Base-by-base conservation (phyloP, 2,329 filamentous ascomycete species). In the Arthrocladium fulminans region DNA sequence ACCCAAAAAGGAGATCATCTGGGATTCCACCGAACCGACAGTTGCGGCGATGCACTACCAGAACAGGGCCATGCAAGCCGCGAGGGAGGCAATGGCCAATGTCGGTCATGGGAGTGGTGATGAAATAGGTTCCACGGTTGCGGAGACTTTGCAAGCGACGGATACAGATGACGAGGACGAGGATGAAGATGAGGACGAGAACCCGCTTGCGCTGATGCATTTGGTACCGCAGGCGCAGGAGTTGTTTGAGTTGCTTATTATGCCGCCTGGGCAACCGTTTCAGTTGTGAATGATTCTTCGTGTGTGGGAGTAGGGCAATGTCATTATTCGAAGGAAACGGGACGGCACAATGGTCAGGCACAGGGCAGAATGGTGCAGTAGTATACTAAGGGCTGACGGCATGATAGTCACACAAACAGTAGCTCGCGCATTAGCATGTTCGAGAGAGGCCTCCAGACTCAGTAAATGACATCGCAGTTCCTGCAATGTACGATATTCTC, bases 1-100 rank as follows among this genome's bases (percentile, higher is more conserved):
- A 40, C 56, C 56, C 13, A 54, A 10, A 34, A 39, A 17, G 15
- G 51, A 43, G 32, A 49, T 39, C 12, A 30, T 57, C 10, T 59
- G 56, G 56, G 48, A 56, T 39, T 54, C 51, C 5, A 20, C 7
- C 2, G n/a, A 41, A 12, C 37, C 37, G 24, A 19, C 45, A 13
- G 15, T 41, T 15, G 37, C 41, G 8, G 38, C 38, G 15, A 17
- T 38, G 17, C 15, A 19, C 10, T 23, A 32, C 23, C 7, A 22
- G 34, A 20, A 47, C 34, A 17, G 29, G 15, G 20, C 17, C n/a
- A n/a, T 17, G 3, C 6, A 19, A 35, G 22, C 44, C 23, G 19
- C 17, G 30, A 32, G 10, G 20, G 17, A 39, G 12, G 22, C 15
- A 24, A 27, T 23, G 20, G 32, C 15, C 8, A 12, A 25, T 20